Evolutionary conservation across 2,329 filamentous ascomycete genomes (phyloP), one percentile per base, ranked within the genome.

Genomic region (Botrytis squamosa): DNA sequence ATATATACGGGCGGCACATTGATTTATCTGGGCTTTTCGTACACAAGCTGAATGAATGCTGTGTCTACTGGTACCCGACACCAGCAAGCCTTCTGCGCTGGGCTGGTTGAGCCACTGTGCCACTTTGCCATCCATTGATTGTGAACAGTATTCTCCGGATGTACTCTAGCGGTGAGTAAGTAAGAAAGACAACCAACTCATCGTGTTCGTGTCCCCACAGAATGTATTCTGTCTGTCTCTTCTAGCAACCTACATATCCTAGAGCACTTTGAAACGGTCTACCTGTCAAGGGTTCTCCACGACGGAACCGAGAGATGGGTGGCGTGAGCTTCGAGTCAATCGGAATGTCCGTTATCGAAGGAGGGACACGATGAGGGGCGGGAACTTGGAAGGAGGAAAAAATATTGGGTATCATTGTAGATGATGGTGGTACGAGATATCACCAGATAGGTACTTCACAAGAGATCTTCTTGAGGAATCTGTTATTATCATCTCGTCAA

Each of bases 261-360:
- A 40, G 57, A 49, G 59, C 44, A 29, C 36, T 52, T 42, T 49
- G 60, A 72, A 72, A 64, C 46, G 49, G 46, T 52, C 38, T n/a
- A 59, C 36, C 16, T 42, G 46, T 49, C 62, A 66, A 57, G 70
- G 70, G 25, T 72, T 72, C 70, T 72, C 70, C 70, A 72, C 49
- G 70, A 46, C 36, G 44, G 68, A 52, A 36, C n/a, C 46, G 62
- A 42, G 62, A 55, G 40, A 66, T 57, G 70, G 70, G 60, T 72
- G 70, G 70, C 62, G 70, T 72, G 62, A 67, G 62, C 70, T 72
- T n/a, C 62, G 49, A 60, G 42, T 70, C 38, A 63, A 60, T 55
- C 42, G 49, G 60, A 33, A 55, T 66, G 38, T 64, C 44, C 44
- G 44, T 71, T 52, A 33, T 71, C 46, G 16, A 38, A 42, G 46